Conservation (phyloP, 805 yeast species). For the Sugiyamaella boreocaroliniensis region DNA sequence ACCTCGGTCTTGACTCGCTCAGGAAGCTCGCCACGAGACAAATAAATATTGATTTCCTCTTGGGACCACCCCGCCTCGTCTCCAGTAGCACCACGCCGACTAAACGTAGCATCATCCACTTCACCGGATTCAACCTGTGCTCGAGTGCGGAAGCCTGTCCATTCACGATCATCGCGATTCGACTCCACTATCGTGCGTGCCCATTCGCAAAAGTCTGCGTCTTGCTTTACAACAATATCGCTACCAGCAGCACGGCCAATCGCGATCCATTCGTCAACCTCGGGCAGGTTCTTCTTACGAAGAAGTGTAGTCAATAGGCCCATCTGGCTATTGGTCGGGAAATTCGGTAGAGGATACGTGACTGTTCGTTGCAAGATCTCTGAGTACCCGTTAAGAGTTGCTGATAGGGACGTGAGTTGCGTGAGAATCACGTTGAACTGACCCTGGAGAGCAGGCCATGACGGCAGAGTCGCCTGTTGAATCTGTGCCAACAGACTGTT, state of each 20-base stretch:
- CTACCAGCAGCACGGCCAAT: constrained; percentile 35
- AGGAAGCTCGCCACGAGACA: constrained; percentile 17
- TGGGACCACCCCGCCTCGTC: constrained; percentile 13
- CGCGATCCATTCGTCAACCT: constrained; percentile 79
- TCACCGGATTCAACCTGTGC: constrained; percentile 38
- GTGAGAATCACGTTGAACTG: constrained; percentile 80
- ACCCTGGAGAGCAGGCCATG: constrained; percentile 66
- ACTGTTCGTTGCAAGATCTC: constrained; percentile 58
- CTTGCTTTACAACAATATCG: constrained; percentile 30
- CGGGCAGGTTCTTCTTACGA: constrained; percentile 84
- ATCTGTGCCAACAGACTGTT: constrained; percentile 50
- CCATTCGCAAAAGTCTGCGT: constrained; percentile 66
- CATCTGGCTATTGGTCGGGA: constrained; percentile 81
- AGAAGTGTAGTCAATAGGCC: constrained; percentile 75
- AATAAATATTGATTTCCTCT: constrained; percentile 15
- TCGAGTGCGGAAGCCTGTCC: constrained; percentile 54
- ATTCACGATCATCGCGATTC: constrained; percentile 49
- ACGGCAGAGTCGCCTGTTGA: constrained; percentile 40
- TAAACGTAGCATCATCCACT: constrained; percentile 10
- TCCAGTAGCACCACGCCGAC: neutral
- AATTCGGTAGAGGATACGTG: constrained; percentile 74
- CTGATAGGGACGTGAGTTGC: constrained; percentile 72
- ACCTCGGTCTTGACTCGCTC: neutral
- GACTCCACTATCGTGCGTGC: constrained; percentile 51
- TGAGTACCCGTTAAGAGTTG: constrained; percentile 55